phyloP scores from a whole-genome alignment of 2,329 filamentous ascomycete species.

The Penicillium sp. region DNA sequence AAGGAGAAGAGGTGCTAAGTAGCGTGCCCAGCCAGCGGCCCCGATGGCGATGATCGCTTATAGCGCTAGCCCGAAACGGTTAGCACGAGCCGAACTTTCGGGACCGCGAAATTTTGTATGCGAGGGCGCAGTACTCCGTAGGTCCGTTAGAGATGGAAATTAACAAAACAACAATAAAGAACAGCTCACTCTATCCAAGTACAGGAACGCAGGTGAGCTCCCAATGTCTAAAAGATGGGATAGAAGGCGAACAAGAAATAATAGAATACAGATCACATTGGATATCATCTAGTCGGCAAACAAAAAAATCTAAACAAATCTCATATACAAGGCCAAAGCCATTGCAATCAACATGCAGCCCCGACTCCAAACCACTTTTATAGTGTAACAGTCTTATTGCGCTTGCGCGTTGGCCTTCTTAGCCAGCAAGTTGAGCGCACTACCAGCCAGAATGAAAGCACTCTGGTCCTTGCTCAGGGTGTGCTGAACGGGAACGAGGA shows the following conservation, averaged over 20 bases:
- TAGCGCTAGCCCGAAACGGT: too few species aligned
- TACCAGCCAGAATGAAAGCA: constrained; percentile 88
- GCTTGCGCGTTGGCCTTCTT: constrained; percentile 49
- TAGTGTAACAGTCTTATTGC: constrained; percentile 7
- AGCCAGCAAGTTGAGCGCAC: constrained; percentile 86
- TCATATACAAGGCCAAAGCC: constrained; percentile 14
- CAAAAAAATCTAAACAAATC: constrained; percentile 17
- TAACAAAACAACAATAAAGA: too few species aligned
- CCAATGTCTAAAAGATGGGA: neutral
- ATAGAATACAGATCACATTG: constrained; percentile 30
- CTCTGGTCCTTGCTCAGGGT: constrained; percentile 88
- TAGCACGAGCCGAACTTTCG: too few species aligned
- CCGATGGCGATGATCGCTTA: too few species aligned
- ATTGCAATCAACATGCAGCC: constrained; percentile 17
- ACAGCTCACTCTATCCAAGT: too few species aligned
- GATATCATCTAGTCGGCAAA: constrained; percentile 29
- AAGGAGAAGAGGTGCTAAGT: too few species aligned
- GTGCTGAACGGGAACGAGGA: constrained; percentile 77
- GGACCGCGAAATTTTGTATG: too few species aligned
- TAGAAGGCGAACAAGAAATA: neutral
- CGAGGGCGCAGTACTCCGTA: too few species aligned
- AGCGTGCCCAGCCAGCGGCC: too few species aligned
- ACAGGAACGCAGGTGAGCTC: too few species aligned
- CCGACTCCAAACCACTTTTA: constrained; percentile 22
- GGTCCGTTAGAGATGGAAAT: too few species aligned